Evolutionary conservation across 176 grass and related monocot species (phyloP).

Genomic region (Zoysia japonica): DNA sequence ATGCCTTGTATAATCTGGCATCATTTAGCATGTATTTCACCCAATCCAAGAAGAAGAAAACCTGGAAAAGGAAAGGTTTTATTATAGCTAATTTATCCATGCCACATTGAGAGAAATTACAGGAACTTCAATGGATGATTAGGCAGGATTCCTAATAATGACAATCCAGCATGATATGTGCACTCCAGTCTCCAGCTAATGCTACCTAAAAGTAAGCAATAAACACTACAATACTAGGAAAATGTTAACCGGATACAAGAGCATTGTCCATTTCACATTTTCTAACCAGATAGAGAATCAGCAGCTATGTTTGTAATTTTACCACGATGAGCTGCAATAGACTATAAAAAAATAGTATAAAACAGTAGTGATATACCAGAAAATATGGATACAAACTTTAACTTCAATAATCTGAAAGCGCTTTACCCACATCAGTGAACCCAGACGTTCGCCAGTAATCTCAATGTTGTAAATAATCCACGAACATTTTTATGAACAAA

Average conservation of each 20-base stretch:
- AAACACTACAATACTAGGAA: neutral
- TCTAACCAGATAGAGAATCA: neutral
- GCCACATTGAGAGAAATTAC: slow-evolving; percentile 14
- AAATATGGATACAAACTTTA: neutral
- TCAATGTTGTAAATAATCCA: slow-evolving; percentile 1
- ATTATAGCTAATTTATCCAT: slow-evolving; percentile 26
- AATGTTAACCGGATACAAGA: neutral
- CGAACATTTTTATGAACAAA: neutral
- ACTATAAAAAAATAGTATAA: too few relatives aligned
- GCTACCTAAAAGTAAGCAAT: slow-evolving; percentile 8
- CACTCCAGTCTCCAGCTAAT: neutral
- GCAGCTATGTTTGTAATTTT: neutral
- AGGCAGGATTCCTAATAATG: neutral
- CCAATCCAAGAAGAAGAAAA: slow-evolving; percentile 88
- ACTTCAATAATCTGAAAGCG: neutral
- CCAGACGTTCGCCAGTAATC: neutral
- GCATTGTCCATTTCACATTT: neutral
- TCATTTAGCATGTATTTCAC: slow-evolving; percentile 94
- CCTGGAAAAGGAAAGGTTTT: slow-evolving; percentile 54
- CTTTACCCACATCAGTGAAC: slow-evolving; percentile 7
- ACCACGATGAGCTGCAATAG: neutral
- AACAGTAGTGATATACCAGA: neutral
- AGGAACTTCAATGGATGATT: slow-evolving; percentile 5
- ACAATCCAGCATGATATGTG: neutral
- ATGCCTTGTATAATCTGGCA: slow-evolving; percentile 77